Percentiles rank a stretch among this genome's conserved stretches.
Evolutionary conservation across 352 stramenopile species (phyloP).

Genomic region (Thraustotheca clavata): DNA sequence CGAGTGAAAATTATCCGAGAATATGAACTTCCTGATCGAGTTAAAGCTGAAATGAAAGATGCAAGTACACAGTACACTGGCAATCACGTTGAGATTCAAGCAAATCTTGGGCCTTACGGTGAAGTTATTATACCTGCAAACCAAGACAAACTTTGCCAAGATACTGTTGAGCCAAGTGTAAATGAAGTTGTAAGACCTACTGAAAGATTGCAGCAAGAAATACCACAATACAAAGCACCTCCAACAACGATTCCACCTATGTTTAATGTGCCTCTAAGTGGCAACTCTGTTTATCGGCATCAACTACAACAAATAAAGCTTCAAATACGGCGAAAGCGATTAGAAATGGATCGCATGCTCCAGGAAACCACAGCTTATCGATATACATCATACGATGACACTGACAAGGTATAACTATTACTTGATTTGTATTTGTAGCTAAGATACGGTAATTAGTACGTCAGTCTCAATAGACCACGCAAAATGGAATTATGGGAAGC

Average conservation of each 20-base stretch:
- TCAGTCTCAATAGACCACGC: conserved; percentile 34
- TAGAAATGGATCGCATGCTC: conserved; percentile 51
- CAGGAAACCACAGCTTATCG: conserved; percentile 46
- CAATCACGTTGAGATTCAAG: conserved; percentile 61
- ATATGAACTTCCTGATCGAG: conserved; percentile 25
- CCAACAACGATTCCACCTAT: not conserved
- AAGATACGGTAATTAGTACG: conserved; percentile 28
- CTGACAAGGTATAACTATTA: conserved; percentile 35
- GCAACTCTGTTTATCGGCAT: conserved; percentile 58
- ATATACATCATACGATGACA: conserved; percentile 45
- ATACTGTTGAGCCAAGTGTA: not conserved
- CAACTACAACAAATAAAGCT: conserved; percentile 62
- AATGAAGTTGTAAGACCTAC: not conserved
- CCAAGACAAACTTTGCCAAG: not conserved
- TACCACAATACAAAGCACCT: not conserved
- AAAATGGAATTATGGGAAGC: conserved; percentile 57
- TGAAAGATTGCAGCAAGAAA: not conserved
- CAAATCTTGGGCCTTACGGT: conserved; percentile 46
- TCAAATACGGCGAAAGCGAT: conserved; percentile 58
- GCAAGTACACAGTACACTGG: conserved; percentile 62
- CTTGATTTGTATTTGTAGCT: not conserved
- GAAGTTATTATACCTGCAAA: conserved; percentile 33
- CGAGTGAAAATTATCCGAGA: conserved; percentile 46
- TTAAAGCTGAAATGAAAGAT: conserved; percentile 44
- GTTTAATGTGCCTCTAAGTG: conserved; percentile 24